Conservation (phyloP, 257 asterid species). For the Solanum piurae region DNA sequence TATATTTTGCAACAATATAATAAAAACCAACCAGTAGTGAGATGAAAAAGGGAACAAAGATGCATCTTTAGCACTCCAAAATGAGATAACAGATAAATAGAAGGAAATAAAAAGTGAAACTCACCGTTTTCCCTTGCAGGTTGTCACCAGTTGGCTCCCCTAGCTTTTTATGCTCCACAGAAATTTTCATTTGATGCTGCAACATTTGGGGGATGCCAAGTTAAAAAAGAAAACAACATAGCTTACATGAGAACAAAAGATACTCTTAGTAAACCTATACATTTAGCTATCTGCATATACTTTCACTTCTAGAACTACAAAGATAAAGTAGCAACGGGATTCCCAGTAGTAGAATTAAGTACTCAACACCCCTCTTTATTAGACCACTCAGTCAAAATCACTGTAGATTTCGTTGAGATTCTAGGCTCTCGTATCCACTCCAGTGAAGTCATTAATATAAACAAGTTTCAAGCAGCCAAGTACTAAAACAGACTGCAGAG, state of each 20-base stretch:
- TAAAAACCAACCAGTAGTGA: neutral
- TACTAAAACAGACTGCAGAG: neutral
- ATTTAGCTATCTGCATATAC: neutral
- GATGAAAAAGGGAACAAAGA: neutral
- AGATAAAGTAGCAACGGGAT: neutral
- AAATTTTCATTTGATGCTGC: conserved; percentile 62
- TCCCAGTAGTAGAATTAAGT: neutral
- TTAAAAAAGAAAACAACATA: neutral
- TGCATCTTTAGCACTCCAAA: neutral
- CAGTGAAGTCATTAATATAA: neutral
- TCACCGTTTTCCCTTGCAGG: conserved; percentile 78
- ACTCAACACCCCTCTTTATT: neutral
- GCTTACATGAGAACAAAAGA: neutral
- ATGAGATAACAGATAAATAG: neutral
- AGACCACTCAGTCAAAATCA: neutral
- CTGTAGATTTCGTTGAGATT: neutral
- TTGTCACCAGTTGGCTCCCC: conserved; percentile 89
- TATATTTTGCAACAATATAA: neutral
- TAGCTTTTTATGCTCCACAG: conserved; percentile 54
- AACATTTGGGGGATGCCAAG: neutral
- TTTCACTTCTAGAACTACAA: neutral
- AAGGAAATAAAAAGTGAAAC: conserved; percentile 6
- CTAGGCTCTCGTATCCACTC: neutral
- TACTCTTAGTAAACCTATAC: neutral
- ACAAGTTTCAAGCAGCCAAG: neutral